Base-by-base conservation (phyloP, 371 early-diverging fungal species). In the Mortierella sp. region DNA sequence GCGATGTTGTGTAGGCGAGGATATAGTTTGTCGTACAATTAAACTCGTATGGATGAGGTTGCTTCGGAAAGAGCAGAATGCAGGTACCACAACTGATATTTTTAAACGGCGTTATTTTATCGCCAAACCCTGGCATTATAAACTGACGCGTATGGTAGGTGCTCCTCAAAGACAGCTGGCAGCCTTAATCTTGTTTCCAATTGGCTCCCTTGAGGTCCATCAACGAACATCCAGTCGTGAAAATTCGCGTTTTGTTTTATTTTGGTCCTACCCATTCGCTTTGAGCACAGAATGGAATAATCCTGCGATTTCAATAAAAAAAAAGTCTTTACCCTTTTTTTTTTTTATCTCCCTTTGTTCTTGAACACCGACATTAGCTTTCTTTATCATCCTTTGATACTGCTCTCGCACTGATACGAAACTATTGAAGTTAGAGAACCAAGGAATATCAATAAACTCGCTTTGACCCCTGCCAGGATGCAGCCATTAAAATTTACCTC, bases 401-500 rank as follows among this genome's bases (percentile, higher is more conserved):
- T 11, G 32, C 11, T 16, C 43, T 43, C 43, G 16, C 43, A 43
- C 49, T 49, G n/a, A 14, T 18, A 5, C 45, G 11, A 49, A 49
- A 16, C 8, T 45, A 45, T 16, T 16, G 16, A 45, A 8, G 47
- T 12, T 49, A 49, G 6, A n/a, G 49, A 49, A 10, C 49, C 16
- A 49, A 49, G n/a, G n/a, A 49, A 16, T 9, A 49, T n/a, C 5
- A 49, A 49, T 8, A 6, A 57, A 57, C 8, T 9, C 10, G 28
- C 3, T 57, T 10, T 20, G 24, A 28, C 22, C 6, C 59, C 30
- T 40, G 8, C 32, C 26, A 22, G 52, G 26, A 65, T 51, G 65
- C 65, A n/a, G 14, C 60, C 49, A 6, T 60, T 60, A 6, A 61
- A 39, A 11, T 32, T 66, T 24, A 52, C 70, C 3, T 16, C 37